Base-by-base conservation (phyloP, 768 basidiomycete species). In the Pisolithus tinctorius region DNA sequence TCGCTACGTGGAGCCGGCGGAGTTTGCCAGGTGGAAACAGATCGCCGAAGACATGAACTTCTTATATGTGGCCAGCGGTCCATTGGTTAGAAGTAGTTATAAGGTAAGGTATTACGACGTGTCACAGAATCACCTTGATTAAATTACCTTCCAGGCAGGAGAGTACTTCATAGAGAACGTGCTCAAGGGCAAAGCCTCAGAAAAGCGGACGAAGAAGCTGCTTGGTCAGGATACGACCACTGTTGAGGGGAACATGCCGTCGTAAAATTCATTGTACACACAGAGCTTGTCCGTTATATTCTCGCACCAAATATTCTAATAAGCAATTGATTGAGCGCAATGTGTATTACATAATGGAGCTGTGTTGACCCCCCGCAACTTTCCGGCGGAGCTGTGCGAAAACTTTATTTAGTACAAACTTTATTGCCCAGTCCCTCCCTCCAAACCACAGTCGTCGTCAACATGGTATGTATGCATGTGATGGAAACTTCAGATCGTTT, bases 111-210 rank as follows among this genome's bases (percentile, higher is more conserved):
- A 48, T 31, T 50, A n/a, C 27, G 8, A 8, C 38, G 31, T 36
- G 17, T 31, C 16, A n/a, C 20, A 20, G 39, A 4, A 34, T 14
- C 44, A 20, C 36, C 47, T 39, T 36, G n/a, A 26, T 26, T 11
- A 36, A 50, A 46, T 58, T 46, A 57, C 44, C 25, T 31, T 49
- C 27, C 52, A 95, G 93, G 93, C 93, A n/a, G 93, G 93, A 25
- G 93, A 97, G 64, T 95, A 81, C 66, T 97, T 86, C 71, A 90
- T 97, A 37, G 91, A 93, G 69, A 95, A 94, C 60, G 86, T 95
- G 4, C 69, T 93, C 53, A 80, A 78, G 55, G 80, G 80, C 10
- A 86, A 82, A 62, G 75, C 68, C 4, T 61, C 57, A 9, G 72
- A 77, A 58, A 77, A 71, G 54, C 70, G 68, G 55, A 54, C 71